Base-by-base conservation (phyloP, 768 basidiomycete genomes). In the Podaxis mareebaensis region DNA sequence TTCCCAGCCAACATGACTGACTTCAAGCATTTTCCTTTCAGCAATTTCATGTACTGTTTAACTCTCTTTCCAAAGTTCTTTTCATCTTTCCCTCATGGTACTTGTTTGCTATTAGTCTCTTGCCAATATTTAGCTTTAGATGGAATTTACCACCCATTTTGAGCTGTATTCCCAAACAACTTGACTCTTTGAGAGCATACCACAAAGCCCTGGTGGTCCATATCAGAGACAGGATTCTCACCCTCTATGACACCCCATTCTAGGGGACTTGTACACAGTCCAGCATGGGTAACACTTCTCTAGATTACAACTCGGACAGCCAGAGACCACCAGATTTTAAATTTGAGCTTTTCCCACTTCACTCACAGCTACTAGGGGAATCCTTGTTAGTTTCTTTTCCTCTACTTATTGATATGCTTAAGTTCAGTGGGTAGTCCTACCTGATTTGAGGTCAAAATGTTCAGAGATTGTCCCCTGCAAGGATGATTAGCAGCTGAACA, bases 301-400 rank as follows among this genome's bases (percentile, higher is more conserved):
- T 83, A 88, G 85, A 87, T 85, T 87, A 88, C 87, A 88, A 87
- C 83, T 87, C 85, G 84, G 83, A 83, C 80, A 67, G 75, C 78
- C 78, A 75, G 76, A 76, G 79, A 78, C 81, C 71, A 79, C 82
- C 87, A 88, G 87, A 88, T 88, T 88, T 81, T 79, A 88, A 88
- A 88, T 87, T 89, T 88, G 88, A 88, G 87, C 86, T 88, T 78
- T 84, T 90, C 86, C 88, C 85, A 78, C 85, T 90, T 89, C 88
- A 87, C 88, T 89, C 85, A 86, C 88, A 86, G 88, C 86, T 89
- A 89, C 88, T 89, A 86, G 82, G 86, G 88, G 85, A 90, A 89
- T 89, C 88, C 88, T 88, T 84, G 88, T 90, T 90, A 88, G 87
- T 90, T 90, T 89, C 89, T 90, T 90, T 89, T 89, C 88, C 88